Evolutionary conservation across 73 alveolate genomes (phyloP).

Genomic region (Uronychia setigera): DNA sequence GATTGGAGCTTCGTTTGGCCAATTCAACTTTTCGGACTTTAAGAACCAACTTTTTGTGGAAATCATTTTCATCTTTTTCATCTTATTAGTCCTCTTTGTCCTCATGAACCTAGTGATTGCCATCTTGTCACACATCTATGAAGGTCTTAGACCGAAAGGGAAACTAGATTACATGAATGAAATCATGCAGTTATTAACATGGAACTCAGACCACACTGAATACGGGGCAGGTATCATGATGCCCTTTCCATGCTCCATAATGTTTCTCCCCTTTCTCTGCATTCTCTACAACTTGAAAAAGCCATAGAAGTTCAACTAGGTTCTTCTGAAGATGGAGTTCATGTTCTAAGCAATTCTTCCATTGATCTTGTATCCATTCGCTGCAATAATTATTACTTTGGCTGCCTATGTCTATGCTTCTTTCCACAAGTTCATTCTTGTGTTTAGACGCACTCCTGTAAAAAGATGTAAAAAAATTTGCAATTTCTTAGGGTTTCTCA

Average conservation of each 20-base stretch:
- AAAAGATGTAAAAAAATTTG: too few relatives aligned
- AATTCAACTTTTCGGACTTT: not conserved
- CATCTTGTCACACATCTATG: not conserved
- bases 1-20: not conserved
- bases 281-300: not conserved
- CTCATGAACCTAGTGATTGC: slow-evolving; percentile 2
- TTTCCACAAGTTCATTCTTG: not conserved
- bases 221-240: not conserved
- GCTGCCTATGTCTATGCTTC: not conserved
- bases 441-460: not conserved
- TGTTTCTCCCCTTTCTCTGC: not conserved
- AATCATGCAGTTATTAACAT: not conserved
- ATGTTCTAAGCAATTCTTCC: not conserved
- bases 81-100: not conserved
- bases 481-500: not conserved
- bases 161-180: not conserved
- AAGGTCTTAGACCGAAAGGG: not conserved
- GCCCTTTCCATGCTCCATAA: not conserved
- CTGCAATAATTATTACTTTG: not conserved
- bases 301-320: not conserved
- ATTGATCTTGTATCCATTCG: not conserved
- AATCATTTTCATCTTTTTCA: not conserved
- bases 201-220: not conserved
- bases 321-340: not conserved
- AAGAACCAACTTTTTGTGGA: not conserved